Conservation (phyloP, 345 rosid genomes). For the Arabidopsis suecica region DNA sequence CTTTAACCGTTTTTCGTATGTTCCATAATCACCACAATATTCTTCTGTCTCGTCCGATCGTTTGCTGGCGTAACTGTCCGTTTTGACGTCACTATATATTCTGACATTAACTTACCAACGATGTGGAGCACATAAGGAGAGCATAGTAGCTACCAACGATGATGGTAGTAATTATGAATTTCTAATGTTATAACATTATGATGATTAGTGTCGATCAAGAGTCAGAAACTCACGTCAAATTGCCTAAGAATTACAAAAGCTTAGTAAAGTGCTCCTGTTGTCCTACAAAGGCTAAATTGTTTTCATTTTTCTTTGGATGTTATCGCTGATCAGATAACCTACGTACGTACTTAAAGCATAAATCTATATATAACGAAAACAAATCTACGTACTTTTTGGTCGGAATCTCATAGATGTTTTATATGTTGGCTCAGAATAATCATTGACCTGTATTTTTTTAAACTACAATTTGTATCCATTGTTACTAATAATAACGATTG, state of each 20-base stretch:
- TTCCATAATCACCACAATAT: neutral
- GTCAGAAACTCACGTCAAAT: neutral
- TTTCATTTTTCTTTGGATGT: neutral
- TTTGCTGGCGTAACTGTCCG: neutral
- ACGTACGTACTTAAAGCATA: neutral
- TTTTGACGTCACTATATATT: neutral
- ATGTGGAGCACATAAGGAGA: neutral
- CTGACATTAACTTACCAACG: neutral
- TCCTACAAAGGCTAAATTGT: neutral
- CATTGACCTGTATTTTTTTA: neutral
- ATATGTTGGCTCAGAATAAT: constrained; percentile 22
- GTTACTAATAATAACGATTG: neutral
- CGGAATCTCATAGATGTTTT: constrained; percentile 22
- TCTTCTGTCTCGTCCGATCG: neutral
- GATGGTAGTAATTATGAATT: neutral
- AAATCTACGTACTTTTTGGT: neutral
- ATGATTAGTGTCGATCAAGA: constrained; percentile 5
- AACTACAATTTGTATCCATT: neutral
- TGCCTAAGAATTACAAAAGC: constrained; percentile 1
- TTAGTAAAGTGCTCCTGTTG: neutral
- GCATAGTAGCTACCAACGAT: neutral
- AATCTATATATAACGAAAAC: neutral
- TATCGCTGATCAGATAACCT: constrained; percentile 1
- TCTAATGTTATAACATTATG: neutral
- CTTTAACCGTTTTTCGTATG: neutral